phyloP scores from a whole-genome alignment of 257 asterid species.

The Ballota nigra region DNA sequence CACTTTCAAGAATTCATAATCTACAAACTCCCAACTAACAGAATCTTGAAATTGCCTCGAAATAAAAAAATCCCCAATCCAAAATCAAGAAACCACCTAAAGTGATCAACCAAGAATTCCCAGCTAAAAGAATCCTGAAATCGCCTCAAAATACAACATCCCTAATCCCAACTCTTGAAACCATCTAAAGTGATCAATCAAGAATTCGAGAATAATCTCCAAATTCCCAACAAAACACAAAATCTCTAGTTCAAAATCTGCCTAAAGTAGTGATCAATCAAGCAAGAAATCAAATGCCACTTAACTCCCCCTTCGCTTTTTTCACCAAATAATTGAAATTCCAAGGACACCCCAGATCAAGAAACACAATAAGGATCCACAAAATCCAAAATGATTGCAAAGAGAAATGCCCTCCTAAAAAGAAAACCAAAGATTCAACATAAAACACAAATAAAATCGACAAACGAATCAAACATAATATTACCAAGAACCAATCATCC shows the following conservation, averaged over 20 bases:
- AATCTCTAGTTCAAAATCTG: neutral
- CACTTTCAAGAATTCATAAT: neutral
- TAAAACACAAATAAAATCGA: constrained; percentile 14
- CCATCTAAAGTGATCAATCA: neutral
- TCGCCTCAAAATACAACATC: neutral
- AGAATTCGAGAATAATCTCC: neutral
- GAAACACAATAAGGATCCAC: constrained; percentile 24
- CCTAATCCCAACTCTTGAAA: neutral
- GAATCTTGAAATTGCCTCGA: constrained; percentile 22
- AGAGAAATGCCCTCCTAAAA: constrained; percentile 16
- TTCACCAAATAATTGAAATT: constrained; percentile 6
- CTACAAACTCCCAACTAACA: constrained; percentile 10
- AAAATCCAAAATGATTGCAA: constrained; percentile 19
- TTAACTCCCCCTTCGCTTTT: neutral
- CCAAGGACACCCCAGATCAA: constrained; percentile 36
- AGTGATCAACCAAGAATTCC: constrained; percentile 2
- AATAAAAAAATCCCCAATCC: constrained; percentile 18
- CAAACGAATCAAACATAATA: constrained; percentile 8
- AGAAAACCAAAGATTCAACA: constrained; percentile 7
- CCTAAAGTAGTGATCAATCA: constrained; percentile 10
- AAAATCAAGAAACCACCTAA: constrained; percentile 3
- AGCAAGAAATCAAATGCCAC: constrained; percentile 10
- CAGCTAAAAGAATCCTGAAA: neutral
- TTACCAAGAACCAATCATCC: neutral
- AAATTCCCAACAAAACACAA: neutral